Conservation (phyloP, 1,139 yeast species). For the Suhomyces bokatorum region DNA sequence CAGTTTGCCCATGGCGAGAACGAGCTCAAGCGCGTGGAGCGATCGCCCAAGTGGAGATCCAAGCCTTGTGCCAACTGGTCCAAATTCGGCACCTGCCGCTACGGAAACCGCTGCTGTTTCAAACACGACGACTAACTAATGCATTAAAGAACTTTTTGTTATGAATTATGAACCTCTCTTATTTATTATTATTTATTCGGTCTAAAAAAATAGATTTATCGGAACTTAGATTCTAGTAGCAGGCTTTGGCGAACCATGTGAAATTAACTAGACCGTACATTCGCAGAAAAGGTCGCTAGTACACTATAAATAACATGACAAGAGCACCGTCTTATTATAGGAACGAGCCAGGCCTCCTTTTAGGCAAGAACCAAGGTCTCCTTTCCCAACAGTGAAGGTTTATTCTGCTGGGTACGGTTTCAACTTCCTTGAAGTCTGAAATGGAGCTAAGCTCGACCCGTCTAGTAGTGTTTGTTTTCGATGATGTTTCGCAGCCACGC, state of each 20-base stretch:
- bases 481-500: too few species aligned
- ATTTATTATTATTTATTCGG: constrained; percentile 10
- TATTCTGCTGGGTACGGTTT: too few species aligned
- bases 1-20: constrained; percentile 90
- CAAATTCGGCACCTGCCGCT: constrained; percentile 78
- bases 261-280: too few species aligned
- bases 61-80: constrained; percentile 91
- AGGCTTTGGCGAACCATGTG: neutral
- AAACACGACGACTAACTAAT: constrained; percentile 52
- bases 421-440: too few species aligned
- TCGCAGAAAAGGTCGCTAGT: too few species aligned
- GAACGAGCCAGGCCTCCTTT: too few species aligned
- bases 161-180: constrained; percentile 11
- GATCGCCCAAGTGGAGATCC: constrained; percentile 87
- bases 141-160: constrained; percentile 5
- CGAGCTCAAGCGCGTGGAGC: constrained; percentile 70
- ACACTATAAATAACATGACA: too few species aligned
- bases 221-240: neutral
- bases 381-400: too few species aligned
- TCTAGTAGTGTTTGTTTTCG: too few species aligned
- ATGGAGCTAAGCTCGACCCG: too few species aligned
- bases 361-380: too few species aligned
- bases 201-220: constrained; percentile 6
- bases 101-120: constrained; percentile 90
- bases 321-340: too few species aligned